A percentile compares a stretch with the other conserved stretches of the same genome.
Evolutionary conservation across 441 rosid genomes (phyloP).

Genomic region (Populus hybrid): DNA sequence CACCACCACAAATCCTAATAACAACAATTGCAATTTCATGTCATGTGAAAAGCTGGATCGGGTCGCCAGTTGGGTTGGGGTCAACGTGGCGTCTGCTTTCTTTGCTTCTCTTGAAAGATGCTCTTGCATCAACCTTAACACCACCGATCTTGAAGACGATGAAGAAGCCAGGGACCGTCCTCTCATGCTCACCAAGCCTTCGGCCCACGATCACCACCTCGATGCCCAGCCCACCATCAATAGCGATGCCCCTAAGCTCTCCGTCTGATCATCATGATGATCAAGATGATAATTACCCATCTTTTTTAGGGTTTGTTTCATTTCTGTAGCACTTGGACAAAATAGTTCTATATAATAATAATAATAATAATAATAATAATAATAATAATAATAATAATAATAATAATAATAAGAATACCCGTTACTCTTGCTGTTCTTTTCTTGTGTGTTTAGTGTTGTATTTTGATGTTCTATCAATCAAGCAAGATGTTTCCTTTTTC

Average conservation of each 20-base stretch:
- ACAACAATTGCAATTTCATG: slow-evolving; percentile 43
- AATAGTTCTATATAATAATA: neutral
- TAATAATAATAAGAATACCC: neutral
- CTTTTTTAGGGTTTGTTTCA: neutral
- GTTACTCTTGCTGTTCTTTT: neutral
- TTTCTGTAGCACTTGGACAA: no score
- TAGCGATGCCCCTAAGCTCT: slow-evolving; percentile 21
- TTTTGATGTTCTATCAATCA: neutral
- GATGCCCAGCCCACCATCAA: slow-evolving; percentile 8
- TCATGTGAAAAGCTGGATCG: slow-evolving; percentile 80
- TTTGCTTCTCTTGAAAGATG: slow-evolving; percentile 91
- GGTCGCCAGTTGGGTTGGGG: slow-evolving; percentile 78
- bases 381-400: no score
- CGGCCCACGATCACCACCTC: slow-evolving; percentile 23
- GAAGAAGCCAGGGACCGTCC: slow-evolving; percentile 67
- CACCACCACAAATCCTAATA: neutral
- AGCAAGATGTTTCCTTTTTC: neutral
- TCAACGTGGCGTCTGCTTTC: slow-evolving; percentile 79
- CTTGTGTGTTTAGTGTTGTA: neutral
- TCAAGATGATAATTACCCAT: slow-evolving; percentile 1
- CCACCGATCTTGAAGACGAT: slow-evolving; percentile 63
- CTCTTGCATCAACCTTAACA: slow-evolving; percentile 83
- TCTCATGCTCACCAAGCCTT: slow-evolving; percentile 50
- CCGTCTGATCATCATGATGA: slow-evolving; percentile 20
- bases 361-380: no score